Evolutionary conservation across 345 rosid species (phyloP), one percentile per base, ranked within the genome.

Genomic region (Lepidium sativum): DNA sequence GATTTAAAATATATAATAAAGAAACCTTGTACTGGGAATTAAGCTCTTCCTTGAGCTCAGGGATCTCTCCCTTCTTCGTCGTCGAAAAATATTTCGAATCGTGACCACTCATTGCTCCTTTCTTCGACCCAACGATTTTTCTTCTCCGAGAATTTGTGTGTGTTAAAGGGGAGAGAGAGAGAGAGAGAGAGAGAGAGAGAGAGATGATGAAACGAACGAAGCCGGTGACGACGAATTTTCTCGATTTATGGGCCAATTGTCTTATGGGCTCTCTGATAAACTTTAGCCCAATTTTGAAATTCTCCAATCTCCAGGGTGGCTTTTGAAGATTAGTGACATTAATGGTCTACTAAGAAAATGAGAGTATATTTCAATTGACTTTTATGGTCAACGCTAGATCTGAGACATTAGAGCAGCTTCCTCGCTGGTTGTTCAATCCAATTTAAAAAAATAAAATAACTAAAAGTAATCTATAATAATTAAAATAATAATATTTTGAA

Each of bases 21-120:
- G 44, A 60, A 31, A 92, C 98, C 92, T 89, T 92, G 75, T 89
- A 86, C 88, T 89, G 97, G 27, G 96, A 91, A 88, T 87, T 94
- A 65, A 94, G 96, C 80, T 94, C 99, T 66, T 94, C 99, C 71
- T 94, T 94, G 75, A 94, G 96, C 78, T 92, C 98, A 63, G 97
- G 97, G 80, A 92, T 92, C 79, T 92, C 98, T 35, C 98, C 98
- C 83, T 92, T 92, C 90, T 92, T 92, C 65, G 98, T 87, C 29
- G 97, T 87, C 38, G 98, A 92, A 75, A 92, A 92, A 69, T 92
- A 92, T 79, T 92, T 92, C 4, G 98, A 92, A 78, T 92, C 98
- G 82, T 92, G 97, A 39, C 97, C 98, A 78, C 98, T 92, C 98
- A 87, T 89, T 62, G 74, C 71, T 68, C 32, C 37, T 64, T n/a